Conservation (phyloP, 177 flowering plant genomes). For the Vitis hybrid region DNA sequence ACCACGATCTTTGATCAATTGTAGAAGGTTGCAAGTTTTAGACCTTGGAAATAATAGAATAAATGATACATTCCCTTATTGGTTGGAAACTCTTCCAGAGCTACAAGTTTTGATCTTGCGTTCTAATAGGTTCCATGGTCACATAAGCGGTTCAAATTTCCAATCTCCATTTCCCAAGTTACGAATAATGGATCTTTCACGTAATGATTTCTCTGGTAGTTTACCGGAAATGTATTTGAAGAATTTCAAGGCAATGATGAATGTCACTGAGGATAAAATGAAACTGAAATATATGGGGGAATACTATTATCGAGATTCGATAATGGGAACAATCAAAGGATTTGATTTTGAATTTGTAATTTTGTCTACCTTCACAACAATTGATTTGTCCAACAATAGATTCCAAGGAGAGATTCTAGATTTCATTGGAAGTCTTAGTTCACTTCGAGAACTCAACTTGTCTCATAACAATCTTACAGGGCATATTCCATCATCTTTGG, state of each 20-base stretch:
- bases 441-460: slow-evolving; percentile 14
- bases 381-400: slow-evolving; percentile 21
- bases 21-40: slow-evolving; percentile 3
- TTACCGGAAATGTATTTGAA: slow-evolving; percentile 5
- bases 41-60: slow-evolving; percentile 21
- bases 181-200: slow-evolving; percentile 18
- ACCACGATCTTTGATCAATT: slow-evolving; percentile 16
- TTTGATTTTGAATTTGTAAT: neutral
- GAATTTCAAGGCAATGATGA: slow-evolving; percentile 11
- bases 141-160: neutral
- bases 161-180: neutral
- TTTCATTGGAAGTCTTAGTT: slow-evolving; percentile 8
- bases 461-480: slow-evolving; percentile 17
- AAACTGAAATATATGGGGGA: neutral
- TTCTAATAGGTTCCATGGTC: slow-evolving; percentile 14
- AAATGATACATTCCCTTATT: slow-evolving; percentile 12
- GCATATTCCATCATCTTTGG: slow-evolving; percentile 11
- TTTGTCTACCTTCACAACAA: slow-evolving; percentile 6
- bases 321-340: slow-evolving; percentile 14
- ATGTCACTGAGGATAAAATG: neutral
- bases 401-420: slow-evolving; percentile 18
- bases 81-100: slow-evolving; percentile 7
- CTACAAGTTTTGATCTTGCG: slow-evolving; percentile 6
- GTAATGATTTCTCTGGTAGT: slow-evolving; percentile 15
- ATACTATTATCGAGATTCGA: slow-evolving; percentile 1